phyloP scores from a whole-genome alignment of 176 grass and related monocot genomes.

The Tillandsia leiboldiana region DNA sequence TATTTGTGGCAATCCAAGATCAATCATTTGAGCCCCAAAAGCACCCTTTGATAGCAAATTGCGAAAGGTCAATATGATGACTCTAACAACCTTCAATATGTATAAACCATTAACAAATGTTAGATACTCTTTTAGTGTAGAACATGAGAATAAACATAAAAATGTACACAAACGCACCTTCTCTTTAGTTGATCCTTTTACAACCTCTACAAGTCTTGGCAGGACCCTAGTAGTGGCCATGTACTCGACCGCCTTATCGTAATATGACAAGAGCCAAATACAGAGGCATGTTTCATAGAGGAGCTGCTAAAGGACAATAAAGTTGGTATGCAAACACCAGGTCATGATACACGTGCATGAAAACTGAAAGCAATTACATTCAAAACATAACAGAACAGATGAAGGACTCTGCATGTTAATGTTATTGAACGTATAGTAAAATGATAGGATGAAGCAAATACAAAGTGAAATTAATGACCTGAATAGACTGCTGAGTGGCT shows the following conservation, averaged over 20 bases:
- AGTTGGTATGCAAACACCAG: neutral
- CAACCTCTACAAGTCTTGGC: slow-evolving; percentile 86
- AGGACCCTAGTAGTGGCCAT: slow-evolving; percentile 80
- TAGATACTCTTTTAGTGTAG: neutral
- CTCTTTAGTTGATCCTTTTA: slow-evolving; percentile 94
- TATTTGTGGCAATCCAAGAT: slow-evolving; percentile 84
- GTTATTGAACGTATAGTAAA: neutral
- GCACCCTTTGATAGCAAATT: slow-evolving; percentile 73
- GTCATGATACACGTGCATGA: too few relatives aligned
- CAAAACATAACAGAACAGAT: too few relatives aligned
- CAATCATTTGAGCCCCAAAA: slow-evolving; percentile 96
- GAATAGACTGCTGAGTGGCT: slow-evolving; percentile 90
- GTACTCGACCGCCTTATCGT: slow-evolving; percentile 79
- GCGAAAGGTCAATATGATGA: slow-evolving; percentile 67
- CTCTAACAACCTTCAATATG: slow-evolving; percentile 70
- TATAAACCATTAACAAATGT: slow-evolving; percentile 15
- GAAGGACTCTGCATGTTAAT: neutral
- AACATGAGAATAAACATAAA: slow-evolving; percentile 10
- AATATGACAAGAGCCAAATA: slow-evolving; percentile 93
- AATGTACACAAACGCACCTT: slow-evolving; percentile 43
- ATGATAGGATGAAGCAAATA: neutral
- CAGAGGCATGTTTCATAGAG: slow-evolving; percentile 97
- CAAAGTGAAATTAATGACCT: slow-evolving; percentile 31
- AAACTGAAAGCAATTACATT: too few relatives aligned
- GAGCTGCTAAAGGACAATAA: slow-evolving; percentile 46